Conservation (phyloP, 1,284 basidiomycete species). For the Microbotryomycetes sp. region DNA sequence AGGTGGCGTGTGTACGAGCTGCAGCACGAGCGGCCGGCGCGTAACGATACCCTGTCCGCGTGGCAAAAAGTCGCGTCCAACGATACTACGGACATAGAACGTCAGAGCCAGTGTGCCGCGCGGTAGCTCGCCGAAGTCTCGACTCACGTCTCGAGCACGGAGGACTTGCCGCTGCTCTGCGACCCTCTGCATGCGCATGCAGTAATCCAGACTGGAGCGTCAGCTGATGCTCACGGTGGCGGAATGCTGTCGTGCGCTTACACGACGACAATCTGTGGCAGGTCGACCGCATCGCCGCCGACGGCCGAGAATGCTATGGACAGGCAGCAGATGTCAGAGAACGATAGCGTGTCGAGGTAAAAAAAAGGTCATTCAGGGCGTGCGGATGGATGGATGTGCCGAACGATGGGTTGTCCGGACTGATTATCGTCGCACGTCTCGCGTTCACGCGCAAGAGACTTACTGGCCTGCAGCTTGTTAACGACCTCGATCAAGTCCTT, state of each 20-base stretch:
- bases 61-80: constrained; percentile 91
- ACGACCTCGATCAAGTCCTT: constrained; percentile 90
- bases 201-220: neutral
- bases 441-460: constrained; percentile 43
- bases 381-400: neutral
- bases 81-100: constrained; percentile 54
- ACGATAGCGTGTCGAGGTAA: neutral
- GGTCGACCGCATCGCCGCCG: constrained; percentile 50
- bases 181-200: constrained; percentile 39
- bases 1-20: constrained; percentile 66
- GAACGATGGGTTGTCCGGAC: neutral
- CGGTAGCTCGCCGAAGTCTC: constrained; percentile 66
- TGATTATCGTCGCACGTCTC: constrained; percentile 58
- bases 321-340: neutral
- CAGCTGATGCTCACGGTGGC: neutral
- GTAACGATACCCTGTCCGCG: constrained; percentile 85
- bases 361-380: constrained; percentile 15
- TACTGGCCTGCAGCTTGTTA: constrained; percentile 73
- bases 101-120: constrained; percentile 51
- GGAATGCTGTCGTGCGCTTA: constrained; percentile 19
- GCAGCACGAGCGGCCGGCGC: constrained; percentile 84
- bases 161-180: constrained; percentile 51
- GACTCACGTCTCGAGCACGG: constrained; percentile 48
- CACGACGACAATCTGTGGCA: constrained; percentile 46
- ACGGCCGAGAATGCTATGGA: constrained; percentile 47